phyloP scores from a whole-genome alignment of 768 basidiomycete species.

The Tylopilus plumbeoviolaceoides region DNA sequence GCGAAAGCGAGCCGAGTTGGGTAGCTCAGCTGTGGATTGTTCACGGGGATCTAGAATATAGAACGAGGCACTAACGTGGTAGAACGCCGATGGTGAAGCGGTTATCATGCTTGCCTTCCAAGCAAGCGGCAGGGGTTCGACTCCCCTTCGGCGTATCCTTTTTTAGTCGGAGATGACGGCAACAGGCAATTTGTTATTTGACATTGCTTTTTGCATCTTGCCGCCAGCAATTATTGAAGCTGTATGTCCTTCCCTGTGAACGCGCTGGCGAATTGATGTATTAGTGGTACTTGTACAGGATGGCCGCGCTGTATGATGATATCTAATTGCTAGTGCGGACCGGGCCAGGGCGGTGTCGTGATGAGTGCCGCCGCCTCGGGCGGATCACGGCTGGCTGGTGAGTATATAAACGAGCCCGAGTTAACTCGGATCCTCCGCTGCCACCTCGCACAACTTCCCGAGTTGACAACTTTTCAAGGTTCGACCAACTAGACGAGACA shows the following conservation, averaged over 20 bases:
- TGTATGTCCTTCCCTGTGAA: neutral
- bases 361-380: conserved; percentile 1
- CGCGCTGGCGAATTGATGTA: neutral
- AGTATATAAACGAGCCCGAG: conserved; percentile 6
- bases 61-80: no score
- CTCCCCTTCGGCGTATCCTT: conserved; percentile 54
- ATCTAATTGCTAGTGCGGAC: neutral
- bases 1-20: neutral
- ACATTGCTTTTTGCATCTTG: no score
- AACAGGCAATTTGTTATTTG: no score
- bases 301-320: no score
- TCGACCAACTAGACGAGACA: neutral
- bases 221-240: neutral
- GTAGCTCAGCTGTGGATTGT: neutral
- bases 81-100: conserved; percentile 73
- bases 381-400: conserved; percentile 12
- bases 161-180: neutral
- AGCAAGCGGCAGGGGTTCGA: conserved; percentile 74
- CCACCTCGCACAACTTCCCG: neutral
- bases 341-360: neutral
- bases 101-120: conserved; percentile 94
- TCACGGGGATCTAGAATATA: no score
- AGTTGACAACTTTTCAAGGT: neutral
- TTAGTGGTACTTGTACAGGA: neutral
- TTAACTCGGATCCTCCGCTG: neutral